phyloP scores from a whole-genome alignment of 495 filamentous ascomycete genomes.

The Aspergillus affinis region DNA sequence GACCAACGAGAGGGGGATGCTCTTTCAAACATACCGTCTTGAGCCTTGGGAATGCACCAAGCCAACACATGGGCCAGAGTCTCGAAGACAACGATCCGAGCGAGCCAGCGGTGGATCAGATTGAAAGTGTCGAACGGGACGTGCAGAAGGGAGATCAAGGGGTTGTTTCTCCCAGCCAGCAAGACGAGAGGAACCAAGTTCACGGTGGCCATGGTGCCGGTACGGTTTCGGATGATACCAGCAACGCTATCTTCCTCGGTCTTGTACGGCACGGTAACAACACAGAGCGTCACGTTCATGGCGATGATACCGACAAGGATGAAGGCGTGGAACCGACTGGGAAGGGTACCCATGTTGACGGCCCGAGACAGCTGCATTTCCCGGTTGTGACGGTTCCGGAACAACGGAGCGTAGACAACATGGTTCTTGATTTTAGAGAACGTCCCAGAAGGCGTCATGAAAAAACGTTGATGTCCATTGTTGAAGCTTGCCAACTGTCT shows the following conservation, averaged over 20 bases:
- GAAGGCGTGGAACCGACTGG: conserved; percentile 76
- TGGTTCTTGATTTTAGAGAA: conserved; percentile 74
- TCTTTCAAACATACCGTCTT: conserved; percentile 41
- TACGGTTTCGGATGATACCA: conserved; percentile 65
- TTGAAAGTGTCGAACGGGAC: conserved; percentile 79
- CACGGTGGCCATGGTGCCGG: conserved; percentile 70
- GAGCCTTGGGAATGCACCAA: conserved; percentile 66
- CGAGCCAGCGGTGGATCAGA: conserved; percentile 76
- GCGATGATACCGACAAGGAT: conserved; percentile 69
- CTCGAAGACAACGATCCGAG: conserved; percentile 69
- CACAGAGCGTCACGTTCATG: conserved; percentile 77
- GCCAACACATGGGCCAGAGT: conserved; percentile 61
- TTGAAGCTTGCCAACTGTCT: conserved; percentile 72
- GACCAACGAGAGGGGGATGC: not conserved
- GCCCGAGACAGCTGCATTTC: conserved; percentile 77
- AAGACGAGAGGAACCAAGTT: conserved; percentile 78
- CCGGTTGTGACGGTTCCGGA: conserved; percentile 78
- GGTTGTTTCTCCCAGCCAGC: conserved; percentile 68
- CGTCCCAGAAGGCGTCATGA: conserved; percentile 39
- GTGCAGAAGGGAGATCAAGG: conserved; percentile 61
- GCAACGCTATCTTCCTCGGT: conserved; percentile 41
- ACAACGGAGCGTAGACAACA: conserved; percentile 80
- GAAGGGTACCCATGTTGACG: conserved; percentile 81
- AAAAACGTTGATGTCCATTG: conserved; percentile 69
- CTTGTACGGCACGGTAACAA: conserved; percentile 65